Evolutionary conservation across 257 asterid genomes (phyloP).

Genomic region (Salvia hispanica): DNA sequence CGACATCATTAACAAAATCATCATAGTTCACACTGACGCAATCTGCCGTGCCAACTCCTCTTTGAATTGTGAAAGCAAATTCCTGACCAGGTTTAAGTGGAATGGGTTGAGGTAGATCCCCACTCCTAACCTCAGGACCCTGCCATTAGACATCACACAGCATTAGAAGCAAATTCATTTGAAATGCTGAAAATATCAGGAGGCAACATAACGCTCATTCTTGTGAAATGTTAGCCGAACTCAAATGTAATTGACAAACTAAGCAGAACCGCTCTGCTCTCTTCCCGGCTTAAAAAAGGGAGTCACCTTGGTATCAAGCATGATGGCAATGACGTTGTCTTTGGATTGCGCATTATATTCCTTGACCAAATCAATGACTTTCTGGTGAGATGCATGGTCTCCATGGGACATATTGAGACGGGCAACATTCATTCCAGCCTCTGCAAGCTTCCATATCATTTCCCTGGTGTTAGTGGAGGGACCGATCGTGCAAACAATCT

Average conservation of each 20-base stretch:
- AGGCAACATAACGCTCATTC: too few relatives aligned
- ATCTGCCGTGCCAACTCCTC: slow-evolving; percentile 89
- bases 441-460: slow-evolving; percentile 98
- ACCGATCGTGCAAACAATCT: slow-evolving; percentile 97
- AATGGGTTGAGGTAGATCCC: slow-evolving; percentile 92
- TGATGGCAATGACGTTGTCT: slow-evolving; percentile 93
- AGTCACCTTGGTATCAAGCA: slow-evolving; percentile 98
- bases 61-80: slow-evolving; percentile 84
- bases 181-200: not conserved
- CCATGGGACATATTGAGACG: slow-evolving; percentile 98
- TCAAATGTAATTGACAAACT: not conserved
- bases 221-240: not conserved
- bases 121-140: slow-evolving; percentile 99
- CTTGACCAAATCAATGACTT: slow-evolving; percentile 94
- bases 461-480: slow-evolving; percentile 90
- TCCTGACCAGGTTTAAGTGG: slow-evolving; percentile 73
- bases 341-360: slow-evolving; percentile 88
- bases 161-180: slow-evolving; percentile 11
- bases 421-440: slow-evolving; percentile 99
- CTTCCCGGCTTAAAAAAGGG: slow-evolving; percentile 8
- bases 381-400: slow-evolving; percentile 97
- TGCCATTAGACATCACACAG: slow-evolving; percentile 39
- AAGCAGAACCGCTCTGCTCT: not conserved
- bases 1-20: slow-evolving; percentile 92
- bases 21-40: slow-evolving; percentile 94